Base-by-base conservation (phyloP, 1,284 basidiomycete species). In the Papiliotrema laurentii region DNA sequence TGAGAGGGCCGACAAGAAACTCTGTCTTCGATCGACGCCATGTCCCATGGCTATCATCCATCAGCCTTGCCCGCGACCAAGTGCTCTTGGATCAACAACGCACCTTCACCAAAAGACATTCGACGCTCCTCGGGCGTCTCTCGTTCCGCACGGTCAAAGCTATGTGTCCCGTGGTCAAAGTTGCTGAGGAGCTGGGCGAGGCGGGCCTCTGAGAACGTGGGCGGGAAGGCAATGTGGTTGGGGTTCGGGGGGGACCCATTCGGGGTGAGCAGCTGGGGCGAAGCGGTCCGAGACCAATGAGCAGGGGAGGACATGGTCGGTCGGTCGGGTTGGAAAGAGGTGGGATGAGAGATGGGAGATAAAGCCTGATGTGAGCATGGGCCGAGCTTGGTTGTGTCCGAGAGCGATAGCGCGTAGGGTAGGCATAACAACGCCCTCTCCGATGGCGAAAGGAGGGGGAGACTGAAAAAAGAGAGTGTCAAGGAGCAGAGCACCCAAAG, bases 131-230 rank as follows among this genome's bases (percentile, higher is more conserved):
- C 39, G 16, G 27, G 30, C 3, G 44, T 40, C 13, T 54, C 52
- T 36, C 59, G 34, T 21, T 56, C 53, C 5, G 44, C 58, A 26
- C 58, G 53, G 26, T 52, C 52, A 43, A 63, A 60, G 4, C 44
- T 47, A 34, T 63, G 60, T 16, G 60, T 63, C 25, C 58, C 58
- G 18, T 41, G 41, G 38, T 63, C 56, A 33, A 58, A 54, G 39
- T 37, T 50, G 3, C 49, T 38, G 36, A 63, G 51, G 10, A 63
- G 46, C 4, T 55, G 45, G 39, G 56, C 53, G 16, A 63, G 41
- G 28, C 59, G 43, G 22, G 51, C 53, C 34, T 59, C 56, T 26
- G 47, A 26, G 37, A 50, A 44, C 5, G 35, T 34, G 22, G 46
- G 34, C 16, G 33, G 45, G 34, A 37, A 35, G 25, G 10, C 22